Percentiles rank a stretch among this genome's conserved stretches.
phyloP scores from a whole-genome alignment of 176 grass and related monocot genomes.

The Chloris gayana region DNA sequence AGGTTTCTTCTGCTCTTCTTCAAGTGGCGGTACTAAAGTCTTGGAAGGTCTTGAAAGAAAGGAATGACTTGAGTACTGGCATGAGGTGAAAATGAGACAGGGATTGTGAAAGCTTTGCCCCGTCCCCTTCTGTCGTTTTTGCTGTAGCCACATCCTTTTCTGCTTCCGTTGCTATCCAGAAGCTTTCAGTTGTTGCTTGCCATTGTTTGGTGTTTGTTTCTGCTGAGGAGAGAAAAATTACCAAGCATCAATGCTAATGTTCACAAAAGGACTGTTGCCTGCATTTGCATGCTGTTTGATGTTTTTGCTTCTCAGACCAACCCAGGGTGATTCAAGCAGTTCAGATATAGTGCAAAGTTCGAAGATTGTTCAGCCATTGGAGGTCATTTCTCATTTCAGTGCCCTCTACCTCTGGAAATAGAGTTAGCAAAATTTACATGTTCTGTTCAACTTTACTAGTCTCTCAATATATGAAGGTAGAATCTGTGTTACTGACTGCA shows the following conservation, averaged over 20 bases:
- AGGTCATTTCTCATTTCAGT: slow-evolving; percentile 48
- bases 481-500: not conserved
- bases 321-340: slow-evolving; percentile 12
- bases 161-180: slow-evolving; percentile 4
- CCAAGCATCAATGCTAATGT: slow-evolving; percentile 46
- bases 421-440: too few species aligned
- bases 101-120: slow-evolving; percentile 33
- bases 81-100: slow-evolving; percentile 37
- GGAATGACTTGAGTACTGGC: slow-evolving; percentile 47
- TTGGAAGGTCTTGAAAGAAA: slow-evolving; percentile 53
- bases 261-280: slow-evolving; percentile 29
- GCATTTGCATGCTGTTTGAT: slow-evolving; percentile 29
- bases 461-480: slow-evolving; percentile 11
- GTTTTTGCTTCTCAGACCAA: slow-evolving; percentile 31
- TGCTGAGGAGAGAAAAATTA: slow-evolving; percentile 4
- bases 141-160: slow-evolving; percentile 4
- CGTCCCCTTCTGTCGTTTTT: slow-evolving; percentile 23
- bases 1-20: slow-evolving; percentile 38
- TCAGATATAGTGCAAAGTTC: slow-evolving; percentile 26
- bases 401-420: not conserved
- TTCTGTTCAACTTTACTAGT: not conserved
- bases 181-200: slow-evolving; percentile 6
- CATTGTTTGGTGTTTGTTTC: slow-evolving; percentile 14
- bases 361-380: slow-evolving; percentile 32
- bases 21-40: slow-evolving; percentile 36